Evolutionary conservation across 345 rosid species (phyloP).

Genomic region (Sisymbrium irio): DNA sequence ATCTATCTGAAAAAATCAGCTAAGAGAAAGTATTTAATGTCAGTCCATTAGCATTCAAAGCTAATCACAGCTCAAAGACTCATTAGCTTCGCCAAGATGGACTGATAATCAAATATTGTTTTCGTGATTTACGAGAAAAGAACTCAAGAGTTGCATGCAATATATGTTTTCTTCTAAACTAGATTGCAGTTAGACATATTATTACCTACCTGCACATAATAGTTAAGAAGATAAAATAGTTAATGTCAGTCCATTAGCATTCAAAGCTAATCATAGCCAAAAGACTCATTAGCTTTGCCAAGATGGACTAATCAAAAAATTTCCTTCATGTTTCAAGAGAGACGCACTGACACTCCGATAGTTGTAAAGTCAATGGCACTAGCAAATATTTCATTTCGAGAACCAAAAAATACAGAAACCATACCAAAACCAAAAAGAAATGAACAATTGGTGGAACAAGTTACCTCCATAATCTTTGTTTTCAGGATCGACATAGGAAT

Average conservation of each 20-base stretch:
- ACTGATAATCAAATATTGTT: conserved; percentile 23
- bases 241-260: conserved; percentile 44
- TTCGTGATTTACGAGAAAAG: background rate
- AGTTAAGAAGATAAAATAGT: background rate
- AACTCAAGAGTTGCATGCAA: background rate
- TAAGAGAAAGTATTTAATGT: conserved; percentile 17
- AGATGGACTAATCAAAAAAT: conserved; percentile 28
- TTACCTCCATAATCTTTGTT: conserved; percentile 94
- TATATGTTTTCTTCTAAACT: conserved; percentile 13
- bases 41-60: conserved; percentile 48
- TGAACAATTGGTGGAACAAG: background rate
- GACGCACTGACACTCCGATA: background rate
- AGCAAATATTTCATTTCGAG: background rate
- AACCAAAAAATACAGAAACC: background rate
- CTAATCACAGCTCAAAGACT: conserved; percentile 26
- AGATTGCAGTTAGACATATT: conserved; percentile 11
- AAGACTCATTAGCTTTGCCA: conserved; percentile 49
- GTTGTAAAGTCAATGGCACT: background rate
- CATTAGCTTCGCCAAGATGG: conserved; percentile 68
- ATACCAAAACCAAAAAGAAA: background rate
- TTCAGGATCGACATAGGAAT: conserved; percentile 90
- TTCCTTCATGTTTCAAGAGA: background rate
- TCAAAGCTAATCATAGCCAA: conserved; percentile 34
- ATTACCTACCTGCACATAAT: conserved; percentile 17
- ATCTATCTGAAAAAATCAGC: conserved; percentile 15